phyloP scores from a whole-genome alignment of 139 green algal species.

The Volvox africanus region DNA sequence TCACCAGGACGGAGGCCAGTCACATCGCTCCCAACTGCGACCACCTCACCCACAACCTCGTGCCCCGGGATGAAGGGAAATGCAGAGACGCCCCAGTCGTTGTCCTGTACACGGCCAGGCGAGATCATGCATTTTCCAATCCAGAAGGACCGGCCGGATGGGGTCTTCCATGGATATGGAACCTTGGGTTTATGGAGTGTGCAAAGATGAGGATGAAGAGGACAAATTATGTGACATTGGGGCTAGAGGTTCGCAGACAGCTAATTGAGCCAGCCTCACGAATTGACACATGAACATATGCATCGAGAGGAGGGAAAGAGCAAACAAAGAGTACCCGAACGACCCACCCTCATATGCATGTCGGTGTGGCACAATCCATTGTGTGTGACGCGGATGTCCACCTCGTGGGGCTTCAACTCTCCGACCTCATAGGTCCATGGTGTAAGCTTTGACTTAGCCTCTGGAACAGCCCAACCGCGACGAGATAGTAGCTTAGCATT shows the following conservation, averaged over 20 bases:
- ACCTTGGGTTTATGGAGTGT: no score
- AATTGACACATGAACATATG: no score
- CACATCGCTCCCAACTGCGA: not conserved
- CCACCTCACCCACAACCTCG: constrained; percentile 19
- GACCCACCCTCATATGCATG: constrained; percentile 58
- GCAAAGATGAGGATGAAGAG: no score
- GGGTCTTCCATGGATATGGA: no score
- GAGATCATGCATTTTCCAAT: no score
- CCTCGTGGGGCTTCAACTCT: not conserved
- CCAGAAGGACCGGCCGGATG: no score
- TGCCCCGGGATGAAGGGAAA: constrained; percentile 64
- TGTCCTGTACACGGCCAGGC: constrained; percentile 25
- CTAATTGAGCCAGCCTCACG: no score
- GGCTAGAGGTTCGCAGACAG: no score
- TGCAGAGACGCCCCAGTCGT: constrained; percentile 63
- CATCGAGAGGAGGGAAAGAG: no score
- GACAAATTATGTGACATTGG: no score
- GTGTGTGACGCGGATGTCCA: constrained; percentile 58
- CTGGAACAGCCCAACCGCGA: constrained; percentile 10
- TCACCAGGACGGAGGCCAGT: constrained; percentile 39
- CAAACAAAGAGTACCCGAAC: not conserved
- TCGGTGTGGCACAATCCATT: constrained; percentile 69
- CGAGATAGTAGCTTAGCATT: constrained; percentile 19
- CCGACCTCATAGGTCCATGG: constrained; percentile 19
- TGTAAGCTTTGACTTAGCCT: not conserved